Base-by-base conservation (phyloP, 116 monocot species). In the Posidonia oceanica region DNA sequence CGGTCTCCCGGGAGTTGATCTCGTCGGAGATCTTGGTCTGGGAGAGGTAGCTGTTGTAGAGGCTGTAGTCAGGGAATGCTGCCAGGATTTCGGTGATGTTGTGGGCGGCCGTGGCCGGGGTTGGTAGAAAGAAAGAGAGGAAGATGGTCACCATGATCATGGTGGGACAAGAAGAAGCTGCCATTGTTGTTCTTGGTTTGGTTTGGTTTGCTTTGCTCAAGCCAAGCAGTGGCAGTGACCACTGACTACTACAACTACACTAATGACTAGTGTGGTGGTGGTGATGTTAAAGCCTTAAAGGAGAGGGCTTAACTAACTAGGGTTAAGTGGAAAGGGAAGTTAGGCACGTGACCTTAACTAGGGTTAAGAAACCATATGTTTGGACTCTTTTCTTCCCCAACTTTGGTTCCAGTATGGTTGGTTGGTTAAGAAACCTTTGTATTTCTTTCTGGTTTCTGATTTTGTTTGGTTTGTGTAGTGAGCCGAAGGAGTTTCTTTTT, bases 1-100 rank as follows among this genome's bases (percentile, higher is more conserved):
- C 69, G 16, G 93, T 84, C 58, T 88, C 77, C 4, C 83, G 75
- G 18, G 89, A 81, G 83, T 93, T 84, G 71, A 93, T 86, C 82
- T 93, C 93, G 75, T 93, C 93, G 62, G 86, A 84, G 12, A 93
- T 75, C 69, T 80, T 83, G 60, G 93, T 93, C 69, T 82, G 71
- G n/a, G 82, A 72, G 15, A 93, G 74, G 61, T 79, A 88, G 61
- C 67, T 65, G 78, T 88, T 88, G 88, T 86, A 93, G 51, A 82
- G 21, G 70, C 78, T 78, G 88, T 93, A 93, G 36, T 93, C 88
- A 1, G 88, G 88, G 75, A 70, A 88, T 8, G 29, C 69, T 0
- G 75, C 76, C 0, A 93, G 82, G 70, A 93, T 80, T 14, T 77
- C 78, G 29, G 93, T 88, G 52, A 93, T 86, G 80, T 93, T 93